Conservation (phyloP, 2,329 filamentous ascomycete genomes). For the Aureobasidium leucospermi region DNA sequence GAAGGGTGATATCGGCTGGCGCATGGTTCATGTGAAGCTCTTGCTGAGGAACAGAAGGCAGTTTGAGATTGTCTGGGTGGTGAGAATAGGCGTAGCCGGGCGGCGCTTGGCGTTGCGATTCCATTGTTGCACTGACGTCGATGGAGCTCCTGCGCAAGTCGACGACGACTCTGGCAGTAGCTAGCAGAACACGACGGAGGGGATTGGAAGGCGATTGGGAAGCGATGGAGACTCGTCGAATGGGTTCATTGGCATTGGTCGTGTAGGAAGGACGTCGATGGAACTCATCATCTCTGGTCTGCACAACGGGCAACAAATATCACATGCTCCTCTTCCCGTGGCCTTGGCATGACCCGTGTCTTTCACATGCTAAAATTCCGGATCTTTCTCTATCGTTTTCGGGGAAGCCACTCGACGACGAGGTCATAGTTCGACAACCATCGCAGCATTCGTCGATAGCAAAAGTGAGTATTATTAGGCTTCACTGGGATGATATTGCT, state of each 20-base stretch:
- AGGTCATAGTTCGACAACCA: background rate
- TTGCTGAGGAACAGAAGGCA: constrained; percentile 37
- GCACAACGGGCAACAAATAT: constrained; percentile 8
- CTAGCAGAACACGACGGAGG: background rate
- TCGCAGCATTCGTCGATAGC: background rate
- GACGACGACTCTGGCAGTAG: background rate
- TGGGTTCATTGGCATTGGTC: background rate
- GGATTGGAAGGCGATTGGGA: background rate
- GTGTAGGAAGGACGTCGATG: constrained; percentile 1
- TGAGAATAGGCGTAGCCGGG: constrained; percentile 35
- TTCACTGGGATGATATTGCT: background rate
- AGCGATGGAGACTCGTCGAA: background rate
- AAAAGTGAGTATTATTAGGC: background rate
- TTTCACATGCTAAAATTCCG: constrained; percentile 1
- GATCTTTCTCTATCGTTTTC: no score
- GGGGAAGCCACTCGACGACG: background rate
- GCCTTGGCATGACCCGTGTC: background rate
- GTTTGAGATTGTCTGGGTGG: constrained; percentile 33
- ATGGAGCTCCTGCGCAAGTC: constrained; percentile 1
- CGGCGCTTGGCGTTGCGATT: constrained; percentile 29
- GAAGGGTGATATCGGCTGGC: constrained; percentile 30
- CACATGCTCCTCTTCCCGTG: constrained; percentile 7
- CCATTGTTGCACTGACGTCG: constrained; percentile 20
- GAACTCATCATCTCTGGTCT: constrained; percentile 4
- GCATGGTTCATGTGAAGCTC: constrained; percentile 21